Conservation (phyloP, 192 early-diverging fungal genomes). For the Linnemannia exigua region DNA sequence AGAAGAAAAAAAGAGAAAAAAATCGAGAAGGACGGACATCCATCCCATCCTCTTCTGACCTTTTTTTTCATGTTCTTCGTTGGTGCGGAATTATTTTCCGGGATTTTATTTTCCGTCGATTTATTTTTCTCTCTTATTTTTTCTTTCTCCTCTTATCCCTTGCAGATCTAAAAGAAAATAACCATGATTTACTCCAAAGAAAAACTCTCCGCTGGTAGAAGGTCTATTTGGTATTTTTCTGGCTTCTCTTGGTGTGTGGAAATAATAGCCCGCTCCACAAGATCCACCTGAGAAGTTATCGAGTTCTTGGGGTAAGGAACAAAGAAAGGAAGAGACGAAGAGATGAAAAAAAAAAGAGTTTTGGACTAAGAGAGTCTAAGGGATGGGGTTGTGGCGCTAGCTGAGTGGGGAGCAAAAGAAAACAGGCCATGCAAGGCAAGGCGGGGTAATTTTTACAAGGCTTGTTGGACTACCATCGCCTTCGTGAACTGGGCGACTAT, state of each 20-base stretch:
- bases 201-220: background rate
- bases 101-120: background rate
- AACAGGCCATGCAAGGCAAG: background rate
- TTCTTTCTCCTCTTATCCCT: background rate
- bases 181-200: background rate
- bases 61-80: background rate
- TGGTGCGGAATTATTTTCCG: background rate
- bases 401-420: background rate
- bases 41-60: too few species aligned
- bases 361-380: background rate
- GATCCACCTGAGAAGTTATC: too few species aligned
- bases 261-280: constrained; percentile 5
- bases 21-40: too few species aligned
- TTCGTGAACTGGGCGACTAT: too few species aligned
- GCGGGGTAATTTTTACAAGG: background rate
- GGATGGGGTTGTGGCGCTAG: background rate
- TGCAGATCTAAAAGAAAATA: background rate
- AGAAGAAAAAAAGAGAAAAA: background rate
- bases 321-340: background rate
- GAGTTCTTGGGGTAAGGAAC: background rate
- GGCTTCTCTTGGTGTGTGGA: background rate
- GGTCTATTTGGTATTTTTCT: background rate
- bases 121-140: background rate
- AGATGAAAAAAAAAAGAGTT: background rate
- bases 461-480: background rate